Evolutionary conservation across 2,329 filamentous ascomycete species (phyloP).

Genomic region (Fusarium stilboides): DNA sequence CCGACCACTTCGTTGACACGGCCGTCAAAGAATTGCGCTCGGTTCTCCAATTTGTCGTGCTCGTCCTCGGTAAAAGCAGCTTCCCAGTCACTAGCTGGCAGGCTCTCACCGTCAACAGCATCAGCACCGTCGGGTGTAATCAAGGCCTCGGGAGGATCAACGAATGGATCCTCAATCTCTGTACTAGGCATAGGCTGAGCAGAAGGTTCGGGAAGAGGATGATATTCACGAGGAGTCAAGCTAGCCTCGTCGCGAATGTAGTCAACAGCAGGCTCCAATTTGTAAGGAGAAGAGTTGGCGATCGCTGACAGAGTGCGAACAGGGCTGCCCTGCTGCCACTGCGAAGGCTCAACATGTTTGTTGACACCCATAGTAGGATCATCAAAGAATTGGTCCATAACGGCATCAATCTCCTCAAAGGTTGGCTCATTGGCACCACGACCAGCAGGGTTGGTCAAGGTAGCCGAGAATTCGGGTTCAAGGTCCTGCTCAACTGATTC

Average conservation of each 20-base stretch:
- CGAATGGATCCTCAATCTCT: constrained; percentile 75
- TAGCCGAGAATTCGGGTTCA: constrained; percentile 33
- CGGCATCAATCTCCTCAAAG: constrained; percentile 90
- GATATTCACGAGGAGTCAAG: constrained; percentile 75
- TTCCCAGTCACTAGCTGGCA: constrained; percentile 92
- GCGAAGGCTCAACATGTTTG: constrained; percentile 65
- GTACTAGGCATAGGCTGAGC: constrained; percentile 63
- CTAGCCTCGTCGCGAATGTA: constrained; percentile 80
- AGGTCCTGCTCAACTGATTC: constrained; percentile 52
- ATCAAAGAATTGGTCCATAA: constrained; percentile 86
- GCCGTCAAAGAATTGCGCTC: constrained; percentile 90
- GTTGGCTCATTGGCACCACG: constrained; percentile 61
- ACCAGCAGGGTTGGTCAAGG: constrained; percentile 39
- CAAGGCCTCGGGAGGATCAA: constrained; percentile 65
- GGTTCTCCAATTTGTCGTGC: constrained; percentile 84
- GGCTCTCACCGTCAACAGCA: constrained; percentile 64
- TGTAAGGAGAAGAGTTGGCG: constrained; percentile 66
- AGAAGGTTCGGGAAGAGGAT: constrained; percentile 63
- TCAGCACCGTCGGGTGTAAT: constrained; percentile 67
- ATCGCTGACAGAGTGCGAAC: constrained; percentile 46
- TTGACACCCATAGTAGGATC: constrained; percentile 83
- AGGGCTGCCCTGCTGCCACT: constrained; percentile 56
- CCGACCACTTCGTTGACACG: constrained; percentile 91
- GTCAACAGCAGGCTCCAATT: constrained; percentile 64
- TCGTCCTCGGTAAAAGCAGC: constrained; percentile 86